Conservation (phyloP, 2,329 filamentous ascomycete genomes). For the Hypoxylon sp. region DNA sequence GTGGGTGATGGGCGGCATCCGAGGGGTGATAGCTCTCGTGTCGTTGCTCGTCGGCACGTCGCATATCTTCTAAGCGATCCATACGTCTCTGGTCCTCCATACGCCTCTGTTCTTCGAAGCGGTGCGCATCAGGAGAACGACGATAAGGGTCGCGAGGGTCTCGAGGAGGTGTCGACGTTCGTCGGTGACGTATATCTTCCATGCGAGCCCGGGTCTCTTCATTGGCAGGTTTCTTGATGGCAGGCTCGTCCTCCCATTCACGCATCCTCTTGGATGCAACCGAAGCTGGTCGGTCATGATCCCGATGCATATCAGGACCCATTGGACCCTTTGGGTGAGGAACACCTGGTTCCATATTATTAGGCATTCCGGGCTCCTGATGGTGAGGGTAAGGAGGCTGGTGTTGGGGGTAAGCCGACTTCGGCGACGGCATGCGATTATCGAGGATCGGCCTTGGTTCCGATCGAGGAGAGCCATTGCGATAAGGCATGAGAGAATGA, state of each 20-base stretch:
- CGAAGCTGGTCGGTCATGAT: constrained; percentile 81
- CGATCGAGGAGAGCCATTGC: constrained; percentile 82
- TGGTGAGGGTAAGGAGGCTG: constrained; percentile 79
- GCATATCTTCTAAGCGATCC: constrained; percentile 67
- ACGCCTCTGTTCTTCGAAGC: constrained; percentile 73
- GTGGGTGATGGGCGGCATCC: constrained; percentile 89
- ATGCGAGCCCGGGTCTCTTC: constrained; percentile 89
- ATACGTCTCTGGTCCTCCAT: constrained; percentile 67
- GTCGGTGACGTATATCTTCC: constrained; percentile 85
- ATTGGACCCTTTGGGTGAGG: constrained; percentile 66
- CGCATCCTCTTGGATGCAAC: constrained; percentile 85
- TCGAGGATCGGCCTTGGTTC: constrained; percentile 84
- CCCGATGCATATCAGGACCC: constrained; percentile 75
- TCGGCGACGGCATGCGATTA: constrained; percentile 90
- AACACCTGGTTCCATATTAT: constrained; percentile 76
- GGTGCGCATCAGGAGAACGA: constrained; percentile 79
- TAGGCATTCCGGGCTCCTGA: constrained; percentile 68
- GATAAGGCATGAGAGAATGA: constrained; percentile 77
- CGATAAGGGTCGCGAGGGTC: constrained; percentile 72
- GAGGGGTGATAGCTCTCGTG: constrained; percentile 91
- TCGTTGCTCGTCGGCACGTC: constrained; percentile 71
- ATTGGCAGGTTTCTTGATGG: constrained; percentile 86
- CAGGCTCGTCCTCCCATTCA: constrained; percentile 90
- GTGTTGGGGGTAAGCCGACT: constrained; percentile 85
- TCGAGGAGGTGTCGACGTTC: constrained; percentile 75